These are phyloP conservation scores for Prunus fruticosa DNA, from an alignment of 306 rosid genomes.

Conservation along the genomic window DNA sequence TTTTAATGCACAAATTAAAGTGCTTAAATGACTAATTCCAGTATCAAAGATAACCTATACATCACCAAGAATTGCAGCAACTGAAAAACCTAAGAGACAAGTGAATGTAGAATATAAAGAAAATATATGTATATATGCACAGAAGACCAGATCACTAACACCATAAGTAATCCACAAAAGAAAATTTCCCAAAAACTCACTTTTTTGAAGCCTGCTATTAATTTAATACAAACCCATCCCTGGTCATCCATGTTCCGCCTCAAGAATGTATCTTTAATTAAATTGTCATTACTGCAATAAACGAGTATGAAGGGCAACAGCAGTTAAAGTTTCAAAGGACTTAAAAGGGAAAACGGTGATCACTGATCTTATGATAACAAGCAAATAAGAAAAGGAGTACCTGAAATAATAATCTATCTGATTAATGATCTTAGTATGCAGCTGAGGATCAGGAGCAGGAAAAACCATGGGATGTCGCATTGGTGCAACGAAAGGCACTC, in stretches of 20 bases:
- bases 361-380: neutral
- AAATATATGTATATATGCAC: slow-evolving; percentile 8
- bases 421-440: slow-evolving; percentile 54
- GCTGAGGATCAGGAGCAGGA: slow-evolving; percentile 53
- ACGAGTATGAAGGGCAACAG: slow-evolving; percentile 16
- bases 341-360: slow-evolving; percentile 4
- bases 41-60: neutral
- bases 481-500: slow-evolving; percentile 54
- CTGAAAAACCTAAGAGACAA: neutral
- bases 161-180: neutral
- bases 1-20: neutral
- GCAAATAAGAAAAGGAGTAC: slow-evolving; percentile 35
- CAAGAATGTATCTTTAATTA: slow-evolving; percentile 73
- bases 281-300: slow-evolving; percentile 70
- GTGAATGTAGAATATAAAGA: neutral
- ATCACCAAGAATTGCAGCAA: neutral
- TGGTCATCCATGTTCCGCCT: slow-evolving; percentile 81
- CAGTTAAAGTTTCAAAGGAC: slow-evolving; percentile 23
- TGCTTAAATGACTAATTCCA: neutral
- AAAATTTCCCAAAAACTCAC: slow-evolving; percentile 49
- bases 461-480: slow-evolving; percentile 40
- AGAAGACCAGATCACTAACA: slow-evolving; percentile 8
- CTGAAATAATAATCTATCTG: slow-evolving; percentile 95
- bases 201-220: slow-evolving; percentile 74
- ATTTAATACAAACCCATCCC: slow-evolving; percentile 77